Percentiles rank a stretch among this genome's conserved stretches.
These are phyloP conservation scores for Trapa incisa DNA, from an alignment of 345 rosid species.

Conservation along the genomic window DNA sequence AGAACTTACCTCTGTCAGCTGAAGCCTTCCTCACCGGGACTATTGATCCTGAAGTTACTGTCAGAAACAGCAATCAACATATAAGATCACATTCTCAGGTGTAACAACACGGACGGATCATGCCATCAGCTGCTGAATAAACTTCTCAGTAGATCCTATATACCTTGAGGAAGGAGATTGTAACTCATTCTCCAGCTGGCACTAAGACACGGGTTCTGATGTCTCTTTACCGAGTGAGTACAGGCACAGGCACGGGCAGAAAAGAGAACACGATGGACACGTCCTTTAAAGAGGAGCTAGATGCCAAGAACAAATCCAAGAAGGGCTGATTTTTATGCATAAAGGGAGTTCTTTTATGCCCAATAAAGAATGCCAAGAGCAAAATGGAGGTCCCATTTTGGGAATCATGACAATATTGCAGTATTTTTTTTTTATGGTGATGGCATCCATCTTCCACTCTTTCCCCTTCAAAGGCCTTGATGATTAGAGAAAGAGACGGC, in stretches of 20 bases:
- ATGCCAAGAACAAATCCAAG: background rate
- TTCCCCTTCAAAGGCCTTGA: background rate
- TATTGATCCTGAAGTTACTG: background rate
- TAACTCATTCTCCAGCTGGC: background rate
- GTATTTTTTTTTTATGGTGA: background rate
- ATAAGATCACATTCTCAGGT: background rate
- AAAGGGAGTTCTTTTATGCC: background rate
- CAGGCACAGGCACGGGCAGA: background rate
- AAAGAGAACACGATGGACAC: background rate
- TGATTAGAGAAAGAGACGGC: background rate
- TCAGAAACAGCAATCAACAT: background rate
- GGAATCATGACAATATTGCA: background rate
- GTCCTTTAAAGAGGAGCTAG: background rate
- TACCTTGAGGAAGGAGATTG: slow-evolving; percentile 2
- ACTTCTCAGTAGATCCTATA: background rate
- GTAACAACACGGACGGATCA: background rate
- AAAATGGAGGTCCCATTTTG: slow-evolving; percentile 5
- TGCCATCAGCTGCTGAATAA: background rate
- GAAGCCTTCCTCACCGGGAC: slow-evolving; percentile 1
- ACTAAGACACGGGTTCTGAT: background rate
- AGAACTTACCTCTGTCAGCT: slow-evolving; percentile 5
- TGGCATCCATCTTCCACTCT: slow-evolving; percentile 1
- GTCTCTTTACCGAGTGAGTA: background rate
- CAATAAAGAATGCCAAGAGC: background rate
- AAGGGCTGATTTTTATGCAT: background rate